phyloP scores from a whole-genome alignment of 768 basidiomycete genomes.

The Lactarius hengduanensis region DNA sequence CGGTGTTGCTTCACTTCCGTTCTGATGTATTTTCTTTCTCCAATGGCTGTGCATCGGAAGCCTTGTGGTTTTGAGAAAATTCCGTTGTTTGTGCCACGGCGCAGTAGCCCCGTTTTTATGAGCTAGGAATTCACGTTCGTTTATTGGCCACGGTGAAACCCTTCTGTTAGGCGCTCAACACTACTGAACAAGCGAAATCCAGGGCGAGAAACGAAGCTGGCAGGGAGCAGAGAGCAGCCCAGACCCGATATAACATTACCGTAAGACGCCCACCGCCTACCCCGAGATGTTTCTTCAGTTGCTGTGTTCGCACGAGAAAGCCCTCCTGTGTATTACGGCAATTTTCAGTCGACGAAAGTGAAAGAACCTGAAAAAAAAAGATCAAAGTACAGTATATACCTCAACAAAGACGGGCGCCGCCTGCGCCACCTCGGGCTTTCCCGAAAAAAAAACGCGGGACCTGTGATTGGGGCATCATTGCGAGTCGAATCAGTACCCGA shows the following conservation, averaged over 20 bases:
- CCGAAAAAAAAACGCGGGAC: background rate
- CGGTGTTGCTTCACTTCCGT: background rate
- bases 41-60: background rate
- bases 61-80: background rate
- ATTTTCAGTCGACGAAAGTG: background rate
- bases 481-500: background rate
- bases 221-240: background rate
- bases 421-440: conserved; percentile 6
- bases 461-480: background rate
- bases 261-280: background rate
- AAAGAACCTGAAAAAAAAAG: background rate
- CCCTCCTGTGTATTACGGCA: background rate
- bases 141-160: background rate
- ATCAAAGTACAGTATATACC: background rate
- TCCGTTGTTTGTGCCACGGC: background rate
- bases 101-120: background rate
- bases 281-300: background rate
- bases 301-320: background rate
- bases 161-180: background rate
- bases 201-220: background rate
- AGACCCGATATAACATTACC: background rate
- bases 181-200: background rate
- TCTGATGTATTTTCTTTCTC: background rate
- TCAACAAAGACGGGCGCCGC: background rate
- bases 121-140: background rate